These are phyloP conservation scores for Jamesozyma spencerorum DNA, from an alignment of 805 yeast genomes.

Conservation along the genomic window DNA sequence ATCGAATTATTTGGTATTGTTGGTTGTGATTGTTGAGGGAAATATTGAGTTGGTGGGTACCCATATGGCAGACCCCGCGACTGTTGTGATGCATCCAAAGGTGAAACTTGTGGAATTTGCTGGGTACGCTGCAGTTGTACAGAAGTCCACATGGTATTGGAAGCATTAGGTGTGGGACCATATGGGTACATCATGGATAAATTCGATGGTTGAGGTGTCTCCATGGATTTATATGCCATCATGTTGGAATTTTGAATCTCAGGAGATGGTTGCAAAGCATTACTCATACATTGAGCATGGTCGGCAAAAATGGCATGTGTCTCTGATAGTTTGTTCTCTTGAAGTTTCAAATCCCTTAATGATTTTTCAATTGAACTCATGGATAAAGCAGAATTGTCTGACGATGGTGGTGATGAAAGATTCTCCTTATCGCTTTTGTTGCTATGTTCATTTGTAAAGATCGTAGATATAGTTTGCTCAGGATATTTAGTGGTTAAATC, in stretches of 20 bases:
- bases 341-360: slow-evolving; percentile 3
- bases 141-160: neutral
- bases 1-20: neutral
- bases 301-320: neutral
- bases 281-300: neutral
- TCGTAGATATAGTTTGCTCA: slow-evolving; percentile 1
- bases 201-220: neutral
- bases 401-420: neutral
- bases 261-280: neutral
- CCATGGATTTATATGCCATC: neutral
- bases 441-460: neutral
- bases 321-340: neutral
- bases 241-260: neutral
- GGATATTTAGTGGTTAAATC: slow-evolving; percentile 5
- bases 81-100: too few species aligned
- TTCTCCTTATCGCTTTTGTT: neutral
- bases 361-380: slow-evolving; percentile 5
- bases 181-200: slow-evolving; percentile 1
- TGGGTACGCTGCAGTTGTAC: too few species aligned
- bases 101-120: too few species aligned
- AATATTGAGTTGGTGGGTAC: neutral
- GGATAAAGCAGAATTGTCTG: neutral
- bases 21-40: neutral
- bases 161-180: neutral
- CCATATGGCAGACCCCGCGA: neutral